Conservation (phyloP, 768 basidiomycete species). For the Antrodiella citrinella region DNA sequence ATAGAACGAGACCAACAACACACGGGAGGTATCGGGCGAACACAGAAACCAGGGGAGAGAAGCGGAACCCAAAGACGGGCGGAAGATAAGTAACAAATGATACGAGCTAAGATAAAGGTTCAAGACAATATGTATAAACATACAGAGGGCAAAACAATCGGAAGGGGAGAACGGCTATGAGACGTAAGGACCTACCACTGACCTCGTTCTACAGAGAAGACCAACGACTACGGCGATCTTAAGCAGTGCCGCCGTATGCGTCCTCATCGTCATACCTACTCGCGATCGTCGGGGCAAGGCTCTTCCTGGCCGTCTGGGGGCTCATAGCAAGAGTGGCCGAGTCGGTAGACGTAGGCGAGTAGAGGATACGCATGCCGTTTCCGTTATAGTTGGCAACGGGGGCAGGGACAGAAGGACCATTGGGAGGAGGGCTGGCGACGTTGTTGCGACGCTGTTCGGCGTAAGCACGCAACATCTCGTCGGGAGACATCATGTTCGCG, state of each 20-base stretch:
- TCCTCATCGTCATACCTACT: constrained; percentile 24
- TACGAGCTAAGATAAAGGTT: neutral
- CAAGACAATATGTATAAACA: neutral
- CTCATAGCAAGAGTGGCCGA: constrained; percentile 1
- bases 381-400: constrained; percentile 20
- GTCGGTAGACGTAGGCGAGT: constrained; percentile 18
- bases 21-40: neutral
- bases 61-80: neutral
- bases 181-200: neutral
- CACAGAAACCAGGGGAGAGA: neutral
- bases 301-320: constrained; percentile 11
- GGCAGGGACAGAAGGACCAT: constrained; percentile 15
- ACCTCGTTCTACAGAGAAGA: neutral
- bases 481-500: constrained; percentile 46
- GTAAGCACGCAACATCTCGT: constrained; percentile 72
- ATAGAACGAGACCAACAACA: neutral
- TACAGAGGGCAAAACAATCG: neutral
- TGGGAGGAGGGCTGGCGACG: constrained; percentile 24
- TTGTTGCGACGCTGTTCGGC: constrained; percentile 35
- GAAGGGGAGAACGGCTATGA: neutral
- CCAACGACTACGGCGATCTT: constrained; percentile 1
- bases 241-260: constrained; percentile 21
- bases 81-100: neutral
- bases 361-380: constrained; percentile 26
- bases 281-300: constrained; percentile 15